Base-by-base conservation (phyloP, 1,284 basidiomycete species). In the Leccinum griseonigrum region DNA sequence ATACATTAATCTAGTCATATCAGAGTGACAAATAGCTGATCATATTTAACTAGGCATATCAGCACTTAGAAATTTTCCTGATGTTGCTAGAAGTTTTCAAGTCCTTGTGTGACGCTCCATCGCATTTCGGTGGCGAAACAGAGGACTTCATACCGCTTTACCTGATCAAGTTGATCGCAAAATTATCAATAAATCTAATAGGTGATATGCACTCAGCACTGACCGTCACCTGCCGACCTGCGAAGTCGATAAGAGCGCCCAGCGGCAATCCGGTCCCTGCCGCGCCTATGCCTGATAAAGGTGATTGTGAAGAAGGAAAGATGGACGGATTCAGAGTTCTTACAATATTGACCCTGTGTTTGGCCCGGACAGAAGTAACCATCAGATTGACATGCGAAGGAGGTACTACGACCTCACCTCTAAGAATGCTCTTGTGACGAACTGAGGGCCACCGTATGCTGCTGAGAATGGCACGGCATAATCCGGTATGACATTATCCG, bases 401-500 rank as follows among this genome's bases (percentile, higher is more conserved):
- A 26, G 54, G 63, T 3, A 36, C 11, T 43, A 40, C 2, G 22
- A 34, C 3, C 48, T 56, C 22, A 66, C 73, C 53, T 74, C 70
- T 11, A 71, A 54, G 48, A 68, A 57, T 6, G 71, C 69, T 10
- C 70, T 63, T 31, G 69, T 71, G 46, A 71, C 51, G 46, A 74
- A 71, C 53, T 71, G 73, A 31, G 73, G 71, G 1, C 73, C 71
- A 34, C 61, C 69, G 54, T 62, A 59, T 6, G 62, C 64, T 51
- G 67, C 70, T 22, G 70, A 61, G 22, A 71, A 58, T 14, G 73
- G 70, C 4, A 71, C 61, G 13, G 71, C 73, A 59, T 71, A 57
- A 51, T 72, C 67, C 16, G 71, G 73, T 52, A 71, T 69, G 26
- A 73, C 18, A n/a, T 71, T 74, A 38, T 74, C 73, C 13, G 31